Evolutionary conservation across 805 yeast species (phyloP), one percentile per base, ranked within the genome.

Genomic region (Kuraishia floccosa): DNA sequence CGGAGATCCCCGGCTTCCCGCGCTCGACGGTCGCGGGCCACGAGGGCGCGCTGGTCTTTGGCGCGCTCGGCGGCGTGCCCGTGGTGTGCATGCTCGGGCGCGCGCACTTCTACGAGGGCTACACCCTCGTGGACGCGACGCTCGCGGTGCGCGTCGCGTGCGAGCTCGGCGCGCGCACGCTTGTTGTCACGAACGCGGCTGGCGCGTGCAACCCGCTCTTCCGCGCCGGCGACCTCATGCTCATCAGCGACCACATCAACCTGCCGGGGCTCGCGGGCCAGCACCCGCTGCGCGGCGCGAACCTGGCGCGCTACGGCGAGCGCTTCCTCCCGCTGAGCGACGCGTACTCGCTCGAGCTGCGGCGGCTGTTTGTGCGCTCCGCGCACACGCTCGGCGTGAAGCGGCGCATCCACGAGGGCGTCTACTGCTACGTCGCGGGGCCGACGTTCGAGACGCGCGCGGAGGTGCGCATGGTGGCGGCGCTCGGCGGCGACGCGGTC

Each of bases 401-500:
- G 1, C 73, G 97, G 47, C 47, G 54, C 0, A 66, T 89, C 22
- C 82, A 83, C 46, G 97, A 89, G 54, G 98, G 97, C 23, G 72
- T 77, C 1, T 89, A 89, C 47, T 70, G 69, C 32, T 87, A 70
- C 54, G 94, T 78, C 6, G 71, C 93, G 5, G 98, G 98, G 0
- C 97, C 98, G 4, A 83, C 96, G 1, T 89, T 79, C 54, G 98
- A 89, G 58, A 71, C 83, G 3, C 66, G 96, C 44, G 95, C 96
- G 0, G 98, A 89, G 58, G 80, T 79, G n/a, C 65, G 94, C 35
- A 63, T 77, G 64, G 60, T 89, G 28, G 54, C 74, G 36, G 42
- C 58, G 5, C 40, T 80, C 18, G 97, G 97, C 7, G 96, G 84
- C 31, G 97, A 89, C 53, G 82, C 91, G 0, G 97, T 87, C 2